phyloP scores from a whole-genome alignment of 208 protist genomes.

The Trichomonas vaginalis region DNA sequence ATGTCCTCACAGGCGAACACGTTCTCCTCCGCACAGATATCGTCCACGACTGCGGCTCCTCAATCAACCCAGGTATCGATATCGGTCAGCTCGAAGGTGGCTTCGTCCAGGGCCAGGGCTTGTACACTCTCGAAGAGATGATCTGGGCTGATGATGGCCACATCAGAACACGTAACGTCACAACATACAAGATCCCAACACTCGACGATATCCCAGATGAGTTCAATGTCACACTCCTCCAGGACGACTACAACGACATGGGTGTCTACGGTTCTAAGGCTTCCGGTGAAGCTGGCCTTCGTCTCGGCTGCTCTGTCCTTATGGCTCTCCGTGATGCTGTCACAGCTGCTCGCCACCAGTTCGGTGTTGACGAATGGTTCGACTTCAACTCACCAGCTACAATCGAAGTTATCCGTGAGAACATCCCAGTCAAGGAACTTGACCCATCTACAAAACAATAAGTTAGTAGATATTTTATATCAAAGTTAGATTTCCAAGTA shows the following conservation, averaged over 20 bases:
- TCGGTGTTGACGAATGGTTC: background rate
- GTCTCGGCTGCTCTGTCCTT: background rate
- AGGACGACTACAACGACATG: background rate
- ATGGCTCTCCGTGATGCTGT: background rate
- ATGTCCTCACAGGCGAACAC: slow-evolving; percentile 39
- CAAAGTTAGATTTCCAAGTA: no score
- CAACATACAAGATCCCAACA: slow-evolving; percentile 11
- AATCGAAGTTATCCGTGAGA: background rate
- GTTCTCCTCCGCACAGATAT: slow-evolving; percentile 21
- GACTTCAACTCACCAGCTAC: slow-evolving; percentile 5
- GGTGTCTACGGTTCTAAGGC: background rate
- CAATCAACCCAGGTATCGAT: slow-evolving; percentile 1
- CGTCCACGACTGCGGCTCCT: background rate
- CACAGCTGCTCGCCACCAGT: background rate
- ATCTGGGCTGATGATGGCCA: background rate
- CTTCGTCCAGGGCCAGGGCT: background rate
- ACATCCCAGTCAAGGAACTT: background rate
- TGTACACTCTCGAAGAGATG: background rate
- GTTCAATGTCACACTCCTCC: background rate
- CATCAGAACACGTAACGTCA: slow-evolving; percentile 1
- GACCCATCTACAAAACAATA: background rate
- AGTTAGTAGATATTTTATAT: no score
- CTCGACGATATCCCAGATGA: slow-evolving; percentile 5
- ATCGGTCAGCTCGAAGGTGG: background rate
- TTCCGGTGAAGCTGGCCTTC: background rate